Percentiles rank a stretch among this genome's conserved stretches.
phyloP scores from a whole-genome alignment of 2,329 filamentous ascomycete genomes.

The Exophiala sideris region DNA sequence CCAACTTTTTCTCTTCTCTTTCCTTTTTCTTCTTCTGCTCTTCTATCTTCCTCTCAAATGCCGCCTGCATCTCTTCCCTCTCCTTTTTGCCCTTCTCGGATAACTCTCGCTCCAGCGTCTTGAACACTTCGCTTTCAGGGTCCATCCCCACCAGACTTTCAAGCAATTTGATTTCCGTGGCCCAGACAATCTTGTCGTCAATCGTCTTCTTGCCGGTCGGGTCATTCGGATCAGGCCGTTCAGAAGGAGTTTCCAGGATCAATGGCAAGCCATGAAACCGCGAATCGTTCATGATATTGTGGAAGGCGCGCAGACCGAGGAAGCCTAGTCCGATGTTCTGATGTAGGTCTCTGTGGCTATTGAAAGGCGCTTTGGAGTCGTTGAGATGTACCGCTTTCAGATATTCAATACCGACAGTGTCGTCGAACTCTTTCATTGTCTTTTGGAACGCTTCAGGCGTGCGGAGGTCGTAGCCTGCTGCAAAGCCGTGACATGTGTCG shows the following conservation, averaged over 20 bases:
- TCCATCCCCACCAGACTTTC: slow-evolving; percentile 87
- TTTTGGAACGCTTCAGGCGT: slow-evolving; percentile 67
- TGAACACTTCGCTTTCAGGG: slow-evolving; percentile 69
- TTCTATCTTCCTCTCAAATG: slow-evolving; percentile 70
- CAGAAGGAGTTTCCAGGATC: slow-evolving; percentile 94
- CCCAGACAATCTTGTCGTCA: slow-evolving; percentile 84
- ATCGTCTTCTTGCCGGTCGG: slow-evolving; percentile 26
- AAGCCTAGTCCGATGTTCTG: slow-evolving; percentile 97
- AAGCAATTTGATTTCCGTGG: slow-evolving; percentile 87
- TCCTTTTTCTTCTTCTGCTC: slow-evolving; percentile 57
- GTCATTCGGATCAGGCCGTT: slow-evolving; percentile 53
- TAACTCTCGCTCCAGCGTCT: slow-evolving; percentile 60
- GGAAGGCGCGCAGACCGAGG: slow-evolving; percentile 83
- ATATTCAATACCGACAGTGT: slow-evolving; percentile 72
- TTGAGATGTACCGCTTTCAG: slow-evolving; percentile 87
- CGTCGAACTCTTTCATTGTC: slow-evolving; percentile 74
- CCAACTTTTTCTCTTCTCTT: slow-evolving; percentile 57
- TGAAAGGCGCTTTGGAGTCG: slow-evolving; percentile 87
- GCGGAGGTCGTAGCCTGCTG: slow-evolving; percentile 85
- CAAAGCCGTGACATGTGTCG: slow-evolving; percentile 95
- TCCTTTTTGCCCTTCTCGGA: slow-evolving; percentile 67
- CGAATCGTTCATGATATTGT: slow-evolving; percentile 81
- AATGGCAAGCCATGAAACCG: slow-evolving; percentile 77
- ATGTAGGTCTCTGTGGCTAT: slow-evolving; percentile 80
- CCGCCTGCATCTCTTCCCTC: slow-evolving; percentile 70